Base-by-base conservation (phyloP, 768 basidiomycete genomes). In the Tricholoma furcatifolium region DNA sequence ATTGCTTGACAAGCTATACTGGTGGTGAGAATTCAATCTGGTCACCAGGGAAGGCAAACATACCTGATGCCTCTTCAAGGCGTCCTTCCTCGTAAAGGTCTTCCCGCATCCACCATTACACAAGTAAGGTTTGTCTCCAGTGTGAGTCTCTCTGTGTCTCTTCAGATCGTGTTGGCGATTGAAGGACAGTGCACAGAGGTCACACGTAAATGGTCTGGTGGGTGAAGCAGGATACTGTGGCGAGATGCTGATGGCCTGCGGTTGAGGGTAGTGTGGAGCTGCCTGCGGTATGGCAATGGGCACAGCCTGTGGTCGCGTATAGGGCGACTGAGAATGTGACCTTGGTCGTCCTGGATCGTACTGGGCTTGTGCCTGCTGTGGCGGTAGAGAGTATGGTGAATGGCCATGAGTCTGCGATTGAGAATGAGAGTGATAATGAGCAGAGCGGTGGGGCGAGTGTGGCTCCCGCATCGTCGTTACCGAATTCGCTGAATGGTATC, bases 91-190 rank as follows among this genome's bases (percentile, higher is more conserved):
- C 44, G 89, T 92, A 64, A 91, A 92, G 2, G 89, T 91, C 75
- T 91, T 91, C 43, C 88, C 88, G 54, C 90, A 92, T 40, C 86
- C 87, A 11, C 87, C 88, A 60, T 91, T 91, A 68, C 90, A 92
- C 15, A 83, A 68, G 70, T 83, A 92, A 8, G 90, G 89, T 66
- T 91, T 91, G 68, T 91, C 89, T 34, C 89, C 89, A 5, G 87
- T 87, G 70, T 91, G 90, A 21, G 88, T 91, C 61, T 91, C 88
- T 57, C 86, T 77, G 70, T 93, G 90, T 32, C 90, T 80, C 65
- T 91, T 91, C 64, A 92, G 67, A 67, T 93, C 90, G 64, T 93
- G 90, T 65, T 89, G 87, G 40, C 90, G 82, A 64, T 90, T 90
- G 74, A 93, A 93, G 18, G 89, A 91, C 56, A 91, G 67, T 10